Evolutionary conservation across 2,329 filamentous ascomycete species (phyloP).

Genomic region (Neofusicoccum cordaticola): DNA sequence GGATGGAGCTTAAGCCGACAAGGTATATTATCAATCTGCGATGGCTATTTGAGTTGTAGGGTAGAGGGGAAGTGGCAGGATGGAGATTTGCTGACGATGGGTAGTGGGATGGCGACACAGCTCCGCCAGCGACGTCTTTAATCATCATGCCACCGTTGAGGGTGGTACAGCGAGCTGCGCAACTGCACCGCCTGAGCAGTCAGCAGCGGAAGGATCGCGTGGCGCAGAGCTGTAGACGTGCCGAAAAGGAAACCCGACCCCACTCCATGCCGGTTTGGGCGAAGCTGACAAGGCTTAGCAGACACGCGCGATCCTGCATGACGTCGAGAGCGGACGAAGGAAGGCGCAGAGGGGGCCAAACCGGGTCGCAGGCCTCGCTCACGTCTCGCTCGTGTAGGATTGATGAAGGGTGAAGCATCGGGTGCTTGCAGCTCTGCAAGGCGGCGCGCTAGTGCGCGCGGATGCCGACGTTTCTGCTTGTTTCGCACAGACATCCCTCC

Average conservation of each 20-base stretch:
- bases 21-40: neutral
- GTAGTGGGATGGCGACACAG: neutral
- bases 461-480: neutral
- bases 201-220: slow-evolving; percentile 1
- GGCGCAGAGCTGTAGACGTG: neutral
- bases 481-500: neutral
- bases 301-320: neutral
- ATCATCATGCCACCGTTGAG: neutral
- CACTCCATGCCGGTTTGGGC: neutral
- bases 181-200: neutral
- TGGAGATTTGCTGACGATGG: neutral
- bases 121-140: neutral
- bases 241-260: neutral
- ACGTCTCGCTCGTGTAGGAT: neutral
- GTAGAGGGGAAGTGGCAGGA: neutral
- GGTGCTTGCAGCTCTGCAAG: neutral
- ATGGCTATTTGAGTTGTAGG: neutral
- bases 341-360: neutral
- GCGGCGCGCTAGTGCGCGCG: neutral
- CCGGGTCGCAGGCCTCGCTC: neutral
- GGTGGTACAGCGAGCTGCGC: neutral
- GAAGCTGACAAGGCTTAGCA: neutral
- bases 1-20: neutral
- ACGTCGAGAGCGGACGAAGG: neutral
- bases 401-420: neutral